Evolutionary conservation across 2,329 filamentous ascomycete species (phyloP).

Genomic region (Colletotrichum sp.): DNA sequence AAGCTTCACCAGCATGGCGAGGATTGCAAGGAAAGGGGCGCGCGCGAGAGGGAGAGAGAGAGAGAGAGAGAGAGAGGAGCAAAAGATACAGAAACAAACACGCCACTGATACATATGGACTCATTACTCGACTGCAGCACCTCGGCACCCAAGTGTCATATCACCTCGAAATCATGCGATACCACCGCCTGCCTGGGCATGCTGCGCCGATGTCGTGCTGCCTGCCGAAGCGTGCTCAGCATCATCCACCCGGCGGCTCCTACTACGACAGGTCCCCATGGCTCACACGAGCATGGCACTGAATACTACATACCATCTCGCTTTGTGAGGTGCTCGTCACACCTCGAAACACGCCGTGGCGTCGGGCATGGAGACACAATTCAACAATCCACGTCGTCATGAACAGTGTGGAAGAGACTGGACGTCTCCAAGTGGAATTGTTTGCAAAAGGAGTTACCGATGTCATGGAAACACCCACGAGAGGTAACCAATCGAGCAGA

Average conservation of each 20-base stretch:
- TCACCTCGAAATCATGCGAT: neutral
- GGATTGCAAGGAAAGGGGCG: neutral
- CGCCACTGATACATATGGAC: neutral
- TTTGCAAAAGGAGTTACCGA: neutral
- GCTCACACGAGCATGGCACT: neutral
- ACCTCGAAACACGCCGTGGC: neutral
- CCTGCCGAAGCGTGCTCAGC: neutral
- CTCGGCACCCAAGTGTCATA: neutral
- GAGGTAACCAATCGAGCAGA: neutral
- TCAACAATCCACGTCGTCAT: neutral
- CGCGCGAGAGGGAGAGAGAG: neutral
- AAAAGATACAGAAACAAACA: neutral
- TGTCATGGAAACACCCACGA: neutral
- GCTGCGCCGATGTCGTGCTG: neutral
- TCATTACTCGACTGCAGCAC: neutral
- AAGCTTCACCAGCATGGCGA: neutral
- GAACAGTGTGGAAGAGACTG: neutral
- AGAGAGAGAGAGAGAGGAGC: neutral
- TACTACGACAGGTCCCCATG: neutral
- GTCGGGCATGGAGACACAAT: neutral
- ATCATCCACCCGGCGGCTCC: neutral
- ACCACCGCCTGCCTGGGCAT: neutral
- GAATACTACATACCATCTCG: neutral
- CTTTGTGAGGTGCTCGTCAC: neutral
- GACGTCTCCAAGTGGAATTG: neutral